Evolutionary conservation across 495 filamentous ascomycete genomes (phyloP), one percentile per base, ranked within the genome.

Genomic region (Aspergillus baeticus): DNA sequence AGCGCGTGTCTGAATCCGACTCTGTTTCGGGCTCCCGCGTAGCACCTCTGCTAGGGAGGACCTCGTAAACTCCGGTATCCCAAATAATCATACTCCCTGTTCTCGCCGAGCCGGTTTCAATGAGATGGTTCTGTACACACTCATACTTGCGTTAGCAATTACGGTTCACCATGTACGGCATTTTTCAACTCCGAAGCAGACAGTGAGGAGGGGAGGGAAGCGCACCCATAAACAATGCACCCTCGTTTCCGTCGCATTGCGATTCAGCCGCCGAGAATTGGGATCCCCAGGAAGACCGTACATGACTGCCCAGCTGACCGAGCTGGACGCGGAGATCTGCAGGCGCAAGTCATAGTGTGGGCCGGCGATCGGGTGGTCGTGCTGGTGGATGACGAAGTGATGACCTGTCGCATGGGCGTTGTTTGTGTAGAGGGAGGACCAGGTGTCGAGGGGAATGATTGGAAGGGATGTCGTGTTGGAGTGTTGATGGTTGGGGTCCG

Each of bases 381-480:
- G 86, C 61, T 88, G 86, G 63, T 88, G 84, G 22, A 89, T 73
- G 31, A 88, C 77, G 60, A 87, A 88, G 61, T 89, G 85, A 20
- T 69, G 71, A 10, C 84, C 86, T 17, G 70, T 43, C 6, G 59
- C 49, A 45, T 81, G 65, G 56, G 75, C 49, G 62, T 82, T 82
- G 8, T 70, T 61, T 22, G 65, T 61, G 66, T 87, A 88, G 2
- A 89, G 68, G n/a, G 69, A 62, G 22, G 54, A 46, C 67, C 84
- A 88, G 3, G 66, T 64, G 0, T 63, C 49, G 29, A 84, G 75
- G 0, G 71, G 35, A 13, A 37, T 57, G 0, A 87, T 60, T 23
- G 71, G 66, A 17, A 77, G 74, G 3, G n/a, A 41, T 15, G 37
- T 29, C 26, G 37, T 6, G n/a, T 41, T 37, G 20, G 59, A 55